Evolutionary conservation across 2,329 filamentous ascomycete genomes (phyloP).

Genomic region (Pyrenochaeta sp.): DNA sequence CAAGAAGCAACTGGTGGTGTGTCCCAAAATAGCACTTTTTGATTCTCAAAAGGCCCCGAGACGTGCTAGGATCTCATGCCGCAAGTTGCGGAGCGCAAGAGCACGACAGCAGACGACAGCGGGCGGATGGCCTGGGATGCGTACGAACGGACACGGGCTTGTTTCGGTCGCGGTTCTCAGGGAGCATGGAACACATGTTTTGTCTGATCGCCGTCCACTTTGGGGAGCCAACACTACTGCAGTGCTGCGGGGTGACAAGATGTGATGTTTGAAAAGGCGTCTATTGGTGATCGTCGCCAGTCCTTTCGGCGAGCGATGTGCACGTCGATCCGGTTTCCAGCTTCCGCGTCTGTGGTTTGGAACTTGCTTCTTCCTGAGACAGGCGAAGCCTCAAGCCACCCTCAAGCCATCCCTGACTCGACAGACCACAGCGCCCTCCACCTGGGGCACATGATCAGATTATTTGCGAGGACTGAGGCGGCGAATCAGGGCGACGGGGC

Average conservation of each 20-base stretch:
- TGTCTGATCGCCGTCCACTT: conserved; percentile 23
- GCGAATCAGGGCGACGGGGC: not conserved
- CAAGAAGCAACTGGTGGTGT: conserved; percentile 9
- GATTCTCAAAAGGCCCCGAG: not conserved
- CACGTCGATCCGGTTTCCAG: conserved; percentile 14
- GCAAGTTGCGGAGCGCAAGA: conserved; percentile 8
- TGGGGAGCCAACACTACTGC: conserved; percentile 13
- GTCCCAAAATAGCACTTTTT: conserved; percentile 5
- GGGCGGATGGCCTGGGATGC: not conserved
- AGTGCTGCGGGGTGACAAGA: conserved; percentile 20
- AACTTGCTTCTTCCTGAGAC: conserved; percentile 11
- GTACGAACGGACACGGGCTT: conserved; percentile 5
- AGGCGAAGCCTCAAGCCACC: conserved; percentile 9
- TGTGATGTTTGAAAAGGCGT: conserved; percentile 12
- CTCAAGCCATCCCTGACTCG: conserved; percentile 9
- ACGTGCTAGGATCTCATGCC: conserved; percentile 5
- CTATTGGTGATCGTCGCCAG: conserved; percentile 9
- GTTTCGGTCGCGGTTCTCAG: conserved; percentile 4
- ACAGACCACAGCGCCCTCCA: conserved; percentile 6
- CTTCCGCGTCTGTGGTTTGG: conserved; percentile 13
- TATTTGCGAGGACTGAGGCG: conserved; percentile 7
- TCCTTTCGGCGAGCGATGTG: conserved; percentile 2
- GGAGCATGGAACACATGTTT: conserved; percentile 9
- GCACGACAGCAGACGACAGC: conserved; percentile 8
- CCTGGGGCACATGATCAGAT: conserved; percentile 9